Conservation (phyloP, 1,284 basidiomycete species). For the Hemileia vastatrix region DNA sequence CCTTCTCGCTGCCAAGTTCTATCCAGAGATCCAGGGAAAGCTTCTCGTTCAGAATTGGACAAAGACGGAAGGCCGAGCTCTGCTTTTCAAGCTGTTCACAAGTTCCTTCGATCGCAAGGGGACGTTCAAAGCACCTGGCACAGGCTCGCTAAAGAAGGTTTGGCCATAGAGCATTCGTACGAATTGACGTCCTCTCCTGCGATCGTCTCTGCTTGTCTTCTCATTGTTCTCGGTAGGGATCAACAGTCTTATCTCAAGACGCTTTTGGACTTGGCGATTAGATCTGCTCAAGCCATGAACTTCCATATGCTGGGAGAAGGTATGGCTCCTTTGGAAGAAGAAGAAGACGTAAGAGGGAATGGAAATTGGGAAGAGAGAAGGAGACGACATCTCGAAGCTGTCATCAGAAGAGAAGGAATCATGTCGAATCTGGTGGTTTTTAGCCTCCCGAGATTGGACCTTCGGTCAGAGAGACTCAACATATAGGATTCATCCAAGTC, state of each 20-base stretch:
- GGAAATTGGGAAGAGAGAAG: neutral
- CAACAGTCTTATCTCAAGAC: neutral
- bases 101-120: neutral
- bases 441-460: neutral
- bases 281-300: neutral
- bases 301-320: neutral
- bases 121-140: neutral
- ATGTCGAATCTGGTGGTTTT: neutral
- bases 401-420: too few species aligned
- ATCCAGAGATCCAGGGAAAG: too few species aligned
- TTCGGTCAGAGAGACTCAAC: neutral
- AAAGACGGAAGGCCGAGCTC: neutral
- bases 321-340: neutral
- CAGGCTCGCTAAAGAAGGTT: neutral
- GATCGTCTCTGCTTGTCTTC: neutral
- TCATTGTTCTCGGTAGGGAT: neutral
- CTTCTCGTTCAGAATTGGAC: too few species aligned
- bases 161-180: neutral
- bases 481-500: too few species aligned
- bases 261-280: neutral
- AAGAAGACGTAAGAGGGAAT: neutral
- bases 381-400: neutral
- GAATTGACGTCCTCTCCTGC: neutral
- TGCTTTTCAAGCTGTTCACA: neutral
- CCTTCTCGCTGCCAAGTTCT: too few species aligned